Base-by-base conservation (phyloP, 805 yeast genomes). In the Ogataea henricii region DNA sequence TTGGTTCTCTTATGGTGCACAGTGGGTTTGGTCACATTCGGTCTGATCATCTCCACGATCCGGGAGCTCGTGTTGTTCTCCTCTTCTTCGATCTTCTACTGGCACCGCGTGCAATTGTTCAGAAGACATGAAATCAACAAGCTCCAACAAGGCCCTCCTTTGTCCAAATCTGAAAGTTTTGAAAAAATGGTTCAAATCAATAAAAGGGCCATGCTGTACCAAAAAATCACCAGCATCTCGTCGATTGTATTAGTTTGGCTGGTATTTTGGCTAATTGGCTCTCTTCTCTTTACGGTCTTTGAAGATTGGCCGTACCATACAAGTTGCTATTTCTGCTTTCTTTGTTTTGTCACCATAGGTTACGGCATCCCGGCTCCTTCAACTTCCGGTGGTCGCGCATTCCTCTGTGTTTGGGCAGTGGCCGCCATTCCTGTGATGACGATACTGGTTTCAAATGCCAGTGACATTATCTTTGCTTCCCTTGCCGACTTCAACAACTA, bases 351-450 rank as follows among this genome's bases (percentile, higher is more conserved):
- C 6, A 87, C 96, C 0, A 85, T 90, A 47, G 96, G 96, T 0
- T 89, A 87, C 65, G 97, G 96, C 25, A 90, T 84, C 59, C 82
- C 71, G 55, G 72, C 81, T 1, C 96, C 96, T 1, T 47, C 42
- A 1, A 66, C 83, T 0, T 67, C 82, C 1, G 83, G 86, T 5
- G 95, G 96, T 0, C 68, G 85, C 35, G 77, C 85, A 0, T 80
- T 89, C 55, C 89, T 89, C 57, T 81, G 87, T 6, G 66, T 81
- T 8, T 90, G 96, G 96, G 85, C 90, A 0, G 62, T 90, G 17
- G 70, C 82, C 6, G 96, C 96, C 0, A 84, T 90, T 18, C 97
- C 97, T 1, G 71, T 89, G 43, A 89, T 89, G 95, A 87, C 96
- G 2, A 83, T 85, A 14, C 72, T 89, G 47, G 80, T 89, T 33